Evolutionary conservation across 345 rosid genomes (phyloP).

Genomic region (Salix dunnii): DNA sequence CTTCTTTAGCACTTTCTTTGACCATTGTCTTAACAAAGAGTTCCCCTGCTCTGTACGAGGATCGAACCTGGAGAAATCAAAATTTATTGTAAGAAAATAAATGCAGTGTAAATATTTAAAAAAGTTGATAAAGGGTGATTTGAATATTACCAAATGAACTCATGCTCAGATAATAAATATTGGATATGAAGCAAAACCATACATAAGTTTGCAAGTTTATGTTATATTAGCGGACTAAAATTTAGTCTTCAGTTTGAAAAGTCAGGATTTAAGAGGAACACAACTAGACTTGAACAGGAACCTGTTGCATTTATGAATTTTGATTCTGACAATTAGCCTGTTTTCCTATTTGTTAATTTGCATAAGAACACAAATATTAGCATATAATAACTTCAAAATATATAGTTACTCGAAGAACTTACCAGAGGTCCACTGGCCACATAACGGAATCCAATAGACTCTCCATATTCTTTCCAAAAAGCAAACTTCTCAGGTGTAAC

Average conservation of each 20-base stretch:
- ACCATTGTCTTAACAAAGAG: constrained; percentile 93
- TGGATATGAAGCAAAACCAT: not conserved
- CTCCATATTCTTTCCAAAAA: constrained; percentile 94
- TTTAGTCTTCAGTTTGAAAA: not conserved
- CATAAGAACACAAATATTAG: not conserved
- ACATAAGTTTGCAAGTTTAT: not conserved
- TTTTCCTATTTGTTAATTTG: not conserved
- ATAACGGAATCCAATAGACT: constrained; percentile 88
- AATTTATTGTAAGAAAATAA: not conserved
- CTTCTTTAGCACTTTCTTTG: constrained; percentile 44
- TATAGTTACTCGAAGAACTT: constrained; percentile 21
- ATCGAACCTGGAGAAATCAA: constrained; percentile 61
- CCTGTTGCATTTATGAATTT: not conserved
- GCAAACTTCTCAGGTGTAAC: constrained; percentile 90
- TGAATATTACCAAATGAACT: not conserved
- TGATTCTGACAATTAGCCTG: not conserved
- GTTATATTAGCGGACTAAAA: not conserved
- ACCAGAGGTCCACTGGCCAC: constrained; percentile 98
- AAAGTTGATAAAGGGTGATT: not conserved
- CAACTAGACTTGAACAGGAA: not conserved
- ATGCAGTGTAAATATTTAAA: not conserved
- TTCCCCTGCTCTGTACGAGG: constrained; percentile 95
- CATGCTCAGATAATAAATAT: not conserved
- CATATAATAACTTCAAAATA: not conserved
- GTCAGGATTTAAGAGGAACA: not conserved